Evolutionary conservation across 192 early-diverging fungal genomes (phyloP).

Genomic region (Coemansia sp.): DNA sequence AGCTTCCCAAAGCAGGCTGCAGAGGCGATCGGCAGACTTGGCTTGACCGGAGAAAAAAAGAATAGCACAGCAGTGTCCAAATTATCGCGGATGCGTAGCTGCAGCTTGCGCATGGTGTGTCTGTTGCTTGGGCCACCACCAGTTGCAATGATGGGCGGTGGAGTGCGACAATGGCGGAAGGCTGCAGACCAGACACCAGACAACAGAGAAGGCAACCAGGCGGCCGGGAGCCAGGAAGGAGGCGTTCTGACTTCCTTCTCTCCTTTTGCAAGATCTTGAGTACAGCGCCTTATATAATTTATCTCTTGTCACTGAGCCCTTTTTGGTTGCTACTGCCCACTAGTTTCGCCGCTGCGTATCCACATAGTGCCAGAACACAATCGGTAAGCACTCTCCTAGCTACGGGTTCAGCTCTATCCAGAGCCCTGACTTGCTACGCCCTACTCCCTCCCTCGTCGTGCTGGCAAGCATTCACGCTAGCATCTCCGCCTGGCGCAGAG

Average conservation of each 20-base stretch:
- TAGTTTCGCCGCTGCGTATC: background rate
- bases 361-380: background rate
- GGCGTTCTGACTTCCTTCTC: background rate
- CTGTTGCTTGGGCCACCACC: background rate
- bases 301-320: background rate
- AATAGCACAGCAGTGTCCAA: background rate
- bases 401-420: conserved; percentile 1
- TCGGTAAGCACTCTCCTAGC: conserved; percentile 6
- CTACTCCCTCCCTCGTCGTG: background rate
- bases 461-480: background rate
- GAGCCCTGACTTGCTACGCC: background rate
- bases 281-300: conserved; percentile 8
- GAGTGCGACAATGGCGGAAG: no score
- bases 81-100: background rate
- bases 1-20: conserved; percentile 2
- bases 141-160: background rate
- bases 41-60: background rate
- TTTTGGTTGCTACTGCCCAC: conserved; percentile 2
- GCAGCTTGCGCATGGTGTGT: background rate
- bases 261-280: conserved; percentile 1
- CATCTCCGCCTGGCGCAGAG: background rate
- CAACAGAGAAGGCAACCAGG: background rate
- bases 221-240: background rate
- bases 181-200: background rate
- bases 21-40: background rate